These are phyloP conservation scores for Apiospora marii DNA, from an alignment of 2,329 filamentous ascomycete species.

Conservation along the genomic window DNA sequence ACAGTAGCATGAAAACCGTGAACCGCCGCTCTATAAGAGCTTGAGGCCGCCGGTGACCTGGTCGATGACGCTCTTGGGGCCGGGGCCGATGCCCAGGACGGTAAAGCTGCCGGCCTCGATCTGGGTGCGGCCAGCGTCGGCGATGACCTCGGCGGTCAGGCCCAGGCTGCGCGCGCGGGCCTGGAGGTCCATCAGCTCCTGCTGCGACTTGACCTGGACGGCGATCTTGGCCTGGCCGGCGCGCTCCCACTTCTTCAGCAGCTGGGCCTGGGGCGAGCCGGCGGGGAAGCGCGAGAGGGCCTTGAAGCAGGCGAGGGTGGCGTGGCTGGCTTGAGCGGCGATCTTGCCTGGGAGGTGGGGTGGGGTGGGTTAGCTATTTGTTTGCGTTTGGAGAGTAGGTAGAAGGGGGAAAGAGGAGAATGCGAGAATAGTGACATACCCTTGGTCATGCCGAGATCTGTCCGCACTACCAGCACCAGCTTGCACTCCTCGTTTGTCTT, in stretches of 20 bases:
- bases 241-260: slow-evolving; percentile 86
- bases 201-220: slow-evolving; percentile 85
- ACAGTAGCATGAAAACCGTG: too few species aligned
- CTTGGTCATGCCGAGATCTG: slow-evolving; percentile 97
- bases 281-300: slow-evolving; percentile 66
- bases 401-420: slow-evolving; percentile 2
- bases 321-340: slow-evolving; percentile 92
- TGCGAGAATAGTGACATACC: slow-evolving; percentile 61
- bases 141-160: slow-evolving; percentile 86
- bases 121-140: slow-evolving; percentile 96
- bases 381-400: not conserved
- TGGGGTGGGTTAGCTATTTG: slow-evolving; percentile 23
- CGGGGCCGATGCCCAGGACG: slow-evolving; percentile 84
- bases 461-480: slow-evolving; percentile 88
- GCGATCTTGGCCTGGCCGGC: slow-evolving; percentile 93
- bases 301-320: slow-evolving; percentile 98
- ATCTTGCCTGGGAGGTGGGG: slow-evolving; percentile 84
- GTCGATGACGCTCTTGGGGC: slow-evolving; percentile 87
- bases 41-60: slow-evolving; percentile 60
- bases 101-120: slow-evolving; percentile 93
- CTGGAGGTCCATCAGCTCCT: slow-evolving; percentile 77
- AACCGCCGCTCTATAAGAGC: slow-evolving; percentile 35
- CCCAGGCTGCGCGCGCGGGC: slow-evolving; percentile 84
- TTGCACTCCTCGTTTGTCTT: slow-evolving; percentile 83
- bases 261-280: slow-evolving; percentile 60